Evolutionary conservation across 2,329 filamentous ascomycete genomes (phyloP).

Genomic region (Talaromyces sp.): DNA sequence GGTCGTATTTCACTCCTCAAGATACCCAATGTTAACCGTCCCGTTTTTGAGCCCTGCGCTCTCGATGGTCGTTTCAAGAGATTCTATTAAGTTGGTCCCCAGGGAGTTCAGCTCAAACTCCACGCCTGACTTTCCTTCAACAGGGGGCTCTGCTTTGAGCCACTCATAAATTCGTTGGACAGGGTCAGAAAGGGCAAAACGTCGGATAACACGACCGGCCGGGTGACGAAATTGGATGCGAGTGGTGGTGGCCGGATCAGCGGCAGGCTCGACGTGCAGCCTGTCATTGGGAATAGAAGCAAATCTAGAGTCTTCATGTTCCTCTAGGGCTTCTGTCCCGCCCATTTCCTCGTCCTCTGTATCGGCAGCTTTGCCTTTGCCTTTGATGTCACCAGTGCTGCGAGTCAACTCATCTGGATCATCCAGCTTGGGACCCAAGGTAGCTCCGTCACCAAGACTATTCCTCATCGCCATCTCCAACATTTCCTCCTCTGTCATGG

Average conservation of each 20-base stretch:
- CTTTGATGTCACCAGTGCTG: conserved; percentile 52
- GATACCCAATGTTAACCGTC: conserved; percentile 92
- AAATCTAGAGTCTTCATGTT: conserved; percentile 57
- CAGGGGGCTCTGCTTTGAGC: conserved; percentile 79
- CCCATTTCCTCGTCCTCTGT: conserved; percentile 40
- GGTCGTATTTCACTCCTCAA: conserved; percentile 56
- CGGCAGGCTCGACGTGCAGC: conserved; percentile 76
- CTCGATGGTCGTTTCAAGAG: conserved; percentile 72
- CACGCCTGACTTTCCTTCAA: conserved; percentile 76
- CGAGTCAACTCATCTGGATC: conserved; percentile 91
- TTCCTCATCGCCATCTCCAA: conserved; percentile 90
- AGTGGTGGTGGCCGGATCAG: conserved; percentile 72
- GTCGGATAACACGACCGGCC: conserved; percentile 79
- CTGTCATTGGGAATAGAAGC: conserved; percentile 69
- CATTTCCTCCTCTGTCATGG: conserved; percentile 98
- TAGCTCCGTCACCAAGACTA: conserved; percentile 66
- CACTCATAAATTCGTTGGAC: conserved; percentile 91
- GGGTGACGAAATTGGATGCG: conserved; percentile 92
- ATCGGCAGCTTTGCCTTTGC: conserved; percentile 53
- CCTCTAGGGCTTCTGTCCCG: conserved; percentile 39
- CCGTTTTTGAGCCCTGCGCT: conserved; percentile 87
- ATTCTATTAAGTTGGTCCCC: conserved; percentile 81
- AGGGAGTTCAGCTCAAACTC: conserved; percentile 87
- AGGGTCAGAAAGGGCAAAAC: conserved; percentile 75
- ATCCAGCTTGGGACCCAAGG: conserved; percentile 57